These are phyloP conservation scores for Saccharomyces kudriavzevii DNA, from an alignment of 805 yeast genomes.

Conservation along the genomic window DNA sequence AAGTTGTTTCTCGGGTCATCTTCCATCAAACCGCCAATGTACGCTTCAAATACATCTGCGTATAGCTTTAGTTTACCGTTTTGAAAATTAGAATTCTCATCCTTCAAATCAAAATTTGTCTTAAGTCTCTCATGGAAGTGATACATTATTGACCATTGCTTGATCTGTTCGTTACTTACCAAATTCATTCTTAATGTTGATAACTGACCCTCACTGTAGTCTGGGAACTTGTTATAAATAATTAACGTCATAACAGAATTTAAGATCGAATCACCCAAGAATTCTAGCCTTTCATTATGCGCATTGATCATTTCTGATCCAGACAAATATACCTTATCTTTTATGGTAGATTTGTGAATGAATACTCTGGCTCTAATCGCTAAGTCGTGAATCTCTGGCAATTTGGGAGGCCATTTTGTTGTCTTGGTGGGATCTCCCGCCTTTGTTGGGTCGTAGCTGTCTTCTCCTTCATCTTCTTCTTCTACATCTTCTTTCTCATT, in stretches of 20 bases:
- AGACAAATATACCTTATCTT: conserved; percentile 48
- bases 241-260: conserved; percentile 65
- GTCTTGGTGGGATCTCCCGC: conserved; percentile 6
- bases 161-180: conserved; percentile 64
- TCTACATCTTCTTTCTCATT: conserved; percentile 23
- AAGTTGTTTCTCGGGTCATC: conserved; percentile 38
- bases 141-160: conserved; percentile 62
- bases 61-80: conserved; percentile 58
- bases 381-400: conserved; percentile 60
- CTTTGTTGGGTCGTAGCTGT: conserved; percentile 19
- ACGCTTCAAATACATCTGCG: conserved; percentile 93
- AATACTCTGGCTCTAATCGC: conserved; percentile 63
- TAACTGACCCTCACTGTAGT: conserved; percentile 71
- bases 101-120: conserved; percentile 36
- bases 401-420: conserved; percentile 48
- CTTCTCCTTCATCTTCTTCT: conserved; percentile 26
- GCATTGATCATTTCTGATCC: conserved; percentile 48
- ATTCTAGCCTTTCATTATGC: conserved; percentile 84
- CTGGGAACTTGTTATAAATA: conserved; percentile 57
- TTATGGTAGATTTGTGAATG: conserved; percentile 67
- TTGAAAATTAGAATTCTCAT: conserved; percentile 26
- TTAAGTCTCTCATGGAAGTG: conserved; percentile 53
- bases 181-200: conserved; percentile 61
- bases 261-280: conserved; percentile 80
- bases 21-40: conserved; percentile 78